Evolutionary conservation across 2,329 filamentous ascomycete species (phyloP).

Genomic region (Arthrobotrys pseudoclavata): DNA sequence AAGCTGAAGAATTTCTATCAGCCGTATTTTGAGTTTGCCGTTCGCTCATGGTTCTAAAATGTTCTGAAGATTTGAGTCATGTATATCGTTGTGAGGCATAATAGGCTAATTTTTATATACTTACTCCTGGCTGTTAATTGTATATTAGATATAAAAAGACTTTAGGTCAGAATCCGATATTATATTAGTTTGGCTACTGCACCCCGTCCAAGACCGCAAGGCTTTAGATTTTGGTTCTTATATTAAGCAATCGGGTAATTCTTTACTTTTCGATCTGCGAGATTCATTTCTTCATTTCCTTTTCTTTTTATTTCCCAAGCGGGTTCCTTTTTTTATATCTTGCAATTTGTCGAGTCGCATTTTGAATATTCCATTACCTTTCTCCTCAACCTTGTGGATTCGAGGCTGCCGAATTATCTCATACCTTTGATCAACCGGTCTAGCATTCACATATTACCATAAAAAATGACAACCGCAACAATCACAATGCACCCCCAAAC

Average conservation of each 20-base stretch:
- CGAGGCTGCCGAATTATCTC: neutral
- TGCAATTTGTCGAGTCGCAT: neutral
- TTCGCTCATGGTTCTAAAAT: constrained; percentile 1
- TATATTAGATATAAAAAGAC: constrained; percentile 1
- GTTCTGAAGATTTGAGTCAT: constrained; percentile 7
- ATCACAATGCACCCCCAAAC: neutral
- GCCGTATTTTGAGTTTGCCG: neutral
- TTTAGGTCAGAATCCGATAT: neutral
- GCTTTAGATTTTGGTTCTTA: neutral
- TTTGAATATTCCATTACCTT: neutral
- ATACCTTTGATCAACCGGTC: neutral
- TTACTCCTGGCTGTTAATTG: no score
- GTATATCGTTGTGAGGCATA: neutral
- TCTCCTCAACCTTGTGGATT: neutral
- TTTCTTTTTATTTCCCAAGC: neutral
- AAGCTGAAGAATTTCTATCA: constrained; percentile 13
- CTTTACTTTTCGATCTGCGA: constrained; percentile 9
- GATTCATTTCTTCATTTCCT: neutral
- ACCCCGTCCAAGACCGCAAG: constrained; percentile 5
- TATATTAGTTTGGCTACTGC: neutral
- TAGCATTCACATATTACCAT: neutral
- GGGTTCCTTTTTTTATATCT: constrained; percentile 4
- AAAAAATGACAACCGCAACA: constrained; percentile 14
- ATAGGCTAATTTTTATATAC: constrained; percentile 4
- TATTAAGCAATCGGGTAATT: constrained; percentile 7